These are phyloP conservation scores for Helenozyma rhizophorensis DNA, from an alignment of 805 yeast species.

Conservation along the genomic window DNA sequence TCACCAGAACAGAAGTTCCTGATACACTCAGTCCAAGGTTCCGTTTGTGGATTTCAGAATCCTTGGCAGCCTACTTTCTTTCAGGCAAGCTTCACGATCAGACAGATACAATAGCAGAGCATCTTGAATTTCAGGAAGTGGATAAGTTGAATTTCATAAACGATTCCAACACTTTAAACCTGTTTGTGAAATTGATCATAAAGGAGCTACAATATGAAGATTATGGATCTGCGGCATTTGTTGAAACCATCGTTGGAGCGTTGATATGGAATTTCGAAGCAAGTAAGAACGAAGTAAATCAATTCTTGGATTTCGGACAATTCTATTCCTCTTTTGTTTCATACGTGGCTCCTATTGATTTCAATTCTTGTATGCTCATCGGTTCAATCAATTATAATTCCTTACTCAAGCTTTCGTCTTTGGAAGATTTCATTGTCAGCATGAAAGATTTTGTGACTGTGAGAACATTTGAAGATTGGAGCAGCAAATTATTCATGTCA, in stretches of 20 bases:
- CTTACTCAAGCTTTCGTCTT: slow-evolving; percentile 8
- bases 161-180: slow-evolving; percentile 5
- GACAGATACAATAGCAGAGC: background rate
- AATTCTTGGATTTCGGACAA: slow-evolving; percentile 19
- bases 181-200: slow-evolving; percentile 14
- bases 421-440: slow-evolving; percentile 11
- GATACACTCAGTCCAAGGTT: background rate
- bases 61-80: slow-evolving; percentile 10
- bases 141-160: background rate
- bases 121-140: slow-evolving; percentile 1
- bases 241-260: slow-evolving; percentile 40
- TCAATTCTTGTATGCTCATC: slow-evolving; percentile 30
- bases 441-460: slow-evolving; percentile 6
- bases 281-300: slow-evolving; percentile 13
- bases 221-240: slow-evolving; percentile 8
- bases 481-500: slow-evolving; percentile 25
- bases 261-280: slow-evolving; percentile 25
- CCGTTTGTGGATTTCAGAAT: slow-evolving; percentile 10
- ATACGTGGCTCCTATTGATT: slow-evolving; percentile 29
- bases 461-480: slow-evolving; percentile 23
- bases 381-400: slow-evolving; percentile 18
- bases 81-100: slow-evolving; percentile 3
- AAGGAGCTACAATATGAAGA: slow-evolving; percentile 8
- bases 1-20: too few species aligned
- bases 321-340: slow-evolving; percentile 12